phyloP scores from a whole-genome alignment of 805 yeast species.

The Lipomyces spencermartinsiae region DNA sequence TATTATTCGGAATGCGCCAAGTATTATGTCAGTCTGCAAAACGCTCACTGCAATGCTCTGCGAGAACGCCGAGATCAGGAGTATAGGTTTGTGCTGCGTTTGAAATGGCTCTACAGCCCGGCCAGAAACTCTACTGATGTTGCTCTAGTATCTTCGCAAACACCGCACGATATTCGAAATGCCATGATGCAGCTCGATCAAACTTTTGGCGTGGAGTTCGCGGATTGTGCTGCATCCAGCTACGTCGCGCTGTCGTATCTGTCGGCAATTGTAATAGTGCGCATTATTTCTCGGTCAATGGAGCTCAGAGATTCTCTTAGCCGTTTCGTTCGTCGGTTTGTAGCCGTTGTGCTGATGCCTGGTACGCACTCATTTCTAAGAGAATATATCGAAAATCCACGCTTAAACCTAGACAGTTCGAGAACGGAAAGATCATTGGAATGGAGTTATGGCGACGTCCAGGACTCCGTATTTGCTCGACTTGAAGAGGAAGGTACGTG shows the following conservation, averaged over 20 bases:
- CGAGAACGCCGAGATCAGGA: neutral
- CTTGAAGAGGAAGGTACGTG: constrained; percentile 5
- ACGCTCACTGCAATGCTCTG: constrained; percentile 9
- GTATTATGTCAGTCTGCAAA: neutral
- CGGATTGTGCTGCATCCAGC: neutral
- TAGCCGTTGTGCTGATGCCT: constrained; percentile 11
- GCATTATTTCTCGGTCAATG: neutral
- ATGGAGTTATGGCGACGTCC: neutral
- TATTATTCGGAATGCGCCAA: constrained; percentile 5
- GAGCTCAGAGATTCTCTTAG: neutral
- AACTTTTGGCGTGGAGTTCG: neutral
- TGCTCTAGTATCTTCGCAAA: neutral
- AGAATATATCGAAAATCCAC: neutral
- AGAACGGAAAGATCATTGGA: constrained; percentile 10
- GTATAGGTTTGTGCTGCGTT: neutral
- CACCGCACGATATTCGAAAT: neutral
- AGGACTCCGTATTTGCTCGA: constrained; percentile 6
- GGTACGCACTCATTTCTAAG: neutral
- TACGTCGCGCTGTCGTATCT: neutral
- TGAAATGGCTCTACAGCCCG: neutral
- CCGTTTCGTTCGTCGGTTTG: constrained; percentile 5
- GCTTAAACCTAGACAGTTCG: neutral
- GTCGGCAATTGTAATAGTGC: neutral
- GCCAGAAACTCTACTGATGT: neutral
- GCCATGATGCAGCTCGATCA: constrained; percentile 8